Percentiles rank a stretch among this genome's conserved stretches.
phyloP scores from a whole-genome alignment of 768 basidiomycete genomes.

The Pleurotus platypus region DNA sequence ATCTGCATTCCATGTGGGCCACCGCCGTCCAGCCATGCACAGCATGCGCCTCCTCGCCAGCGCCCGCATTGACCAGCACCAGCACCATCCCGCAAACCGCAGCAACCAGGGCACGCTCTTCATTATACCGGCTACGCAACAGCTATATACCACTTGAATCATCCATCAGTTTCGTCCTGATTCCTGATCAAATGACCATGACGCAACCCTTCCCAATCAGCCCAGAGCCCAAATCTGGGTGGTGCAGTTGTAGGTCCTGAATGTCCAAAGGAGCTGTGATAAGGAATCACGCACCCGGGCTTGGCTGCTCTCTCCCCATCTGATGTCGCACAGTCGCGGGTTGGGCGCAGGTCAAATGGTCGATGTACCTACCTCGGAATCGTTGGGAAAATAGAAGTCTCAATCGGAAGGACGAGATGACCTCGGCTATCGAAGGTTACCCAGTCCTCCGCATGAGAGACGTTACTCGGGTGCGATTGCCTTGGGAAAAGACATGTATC shows the following conservation, averaged over 20 bases:
- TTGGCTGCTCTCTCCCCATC: too few species aligned
- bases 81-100: neutral
- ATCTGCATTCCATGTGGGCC: constrained; percentile 8
- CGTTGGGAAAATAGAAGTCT: too few species aligned
- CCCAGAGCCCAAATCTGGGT: neutral
- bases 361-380: too few species aligned
- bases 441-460: too few species aligned
- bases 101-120: neutral
- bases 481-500: too few species aligned
- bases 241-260: neutral
- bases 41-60: neutral
- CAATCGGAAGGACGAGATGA: too few species aligned
- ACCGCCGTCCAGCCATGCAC: neutral
- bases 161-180: neutral
- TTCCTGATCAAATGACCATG: constrained; percentile 8
- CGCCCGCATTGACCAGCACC: neutral
- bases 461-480: too few species aligned
- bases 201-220: neutral
- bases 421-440: too few species aligned
- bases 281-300: neutral
- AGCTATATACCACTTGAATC: neutral
- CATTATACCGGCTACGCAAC: neutral
- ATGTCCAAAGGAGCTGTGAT: constrained; percentile 3
- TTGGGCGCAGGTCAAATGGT: too few species aligned
- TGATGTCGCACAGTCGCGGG: too few species aligned